Base-by-base conservation (phyloP, 2,329 filamentous ascomycete genomes). In the Fusarium gaditjirri region DNA sequence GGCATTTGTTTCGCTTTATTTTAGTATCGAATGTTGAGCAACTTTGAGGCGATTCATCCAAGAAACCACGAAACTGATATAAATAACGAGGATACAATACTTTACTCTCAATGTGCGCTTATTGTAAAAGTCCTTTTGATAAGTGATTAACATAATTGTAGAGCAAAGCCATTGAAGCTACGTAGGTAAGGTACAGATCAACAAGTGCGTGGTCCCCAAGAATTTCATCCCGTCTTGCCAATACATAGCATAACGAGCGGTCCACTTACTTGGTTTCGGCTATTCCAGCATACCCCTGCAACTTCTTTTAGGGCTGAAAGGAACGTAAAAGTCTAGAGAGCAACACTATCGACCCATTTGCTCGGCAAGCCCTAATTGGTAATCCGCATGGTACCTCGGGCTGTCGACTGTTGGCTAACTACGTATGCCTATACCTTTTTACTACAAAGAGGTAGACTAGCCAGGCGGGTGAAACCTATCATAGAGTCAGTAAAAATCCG, bases 281-380 rank as follows among this genome's bases (percentile, higher is more conserved):
- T 14, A 17, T n/a, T 17, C 14, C 33, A 27, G 27, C 10, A 39
- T 27, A 53, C 33, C 33, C 49, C 33, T 53, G 23, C 1, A 11
- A 2, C 16, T 7, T 13, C 6, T 6, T 19, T 12, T n/a, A n/a
- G 33, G 23, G 23, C 33, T 53, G 49, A 13, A n/a, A 21, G 12
- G 14, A 1, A 17, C 6, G 8, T 27, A 17, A 10, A 7, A 13
- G 19, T 16, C 8, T 7, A 9, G 3, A 3, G 14, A 6, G 13
- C 12, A 4, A 9, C 13, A 21, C 3, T 8, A 8, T 52, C 7
- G 0, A 6, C 21, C 9, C 23, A 38, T n/a, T 17, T 16, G 3
- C 23, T 53, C 33, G 23, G 33, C 14, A 38, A 12, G 23, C 23
- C 33, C 33, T 10, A 27, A 5, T 21, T 9, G 23, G 8, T 10